phyloP scores from a whole-genome alignment of 805 yeast genomes.

The Candida morakotiae region DNA sequence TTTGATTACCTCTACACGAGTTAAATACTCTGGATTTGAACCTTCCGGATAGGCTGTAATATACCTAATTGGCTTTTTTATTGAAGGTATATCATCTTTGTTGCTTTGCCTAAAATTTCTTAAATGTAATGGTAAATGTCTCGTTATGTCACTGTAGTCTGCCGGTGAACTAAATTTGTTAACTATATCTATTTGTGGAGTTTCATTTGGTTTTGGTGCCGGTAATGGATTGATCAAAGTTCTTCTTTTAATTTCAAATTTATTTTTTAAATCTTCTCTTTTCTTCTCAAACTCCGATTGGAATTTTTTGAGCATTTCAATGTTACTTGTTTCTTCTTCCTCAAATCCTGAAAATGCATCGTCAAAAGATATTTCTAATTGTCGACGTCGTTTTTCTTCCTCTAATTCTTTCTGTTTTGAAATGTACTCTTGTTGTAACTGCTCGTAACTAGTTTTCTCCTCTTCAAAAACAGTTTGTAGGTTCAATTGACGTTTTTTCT shows the following conservation, averaged over 20 bases:
- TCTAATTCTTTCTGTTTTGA: slow-evolving; percentile 15
- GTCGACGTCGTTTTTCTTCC: slow-evolving; percentile 11
- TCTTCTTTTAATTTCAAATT: slow-evolving; percentile 11
- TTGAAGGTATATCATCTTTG: slow-evolving; percentile 12
- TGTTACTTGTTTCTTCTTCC: slow-evolving; percentile 1
- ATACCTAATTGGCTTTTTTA: slow-evolving; percentile 35
- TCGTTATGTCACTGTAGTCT: slow-evolving; percentile 27
- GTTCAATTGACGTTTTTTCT: slow-evolving; percentile 8
- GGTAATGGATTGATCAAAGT: slow-evolving; percentile 11
- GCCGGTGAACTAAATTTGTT: slow-evolving; percentile 32
- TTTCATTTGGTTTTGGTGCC: slow-evolving; percentile 16
- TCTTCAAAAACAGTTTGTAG: slow-evolving; percentile 6
- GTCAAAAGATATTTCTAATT: slow-evolving; percentile 9
- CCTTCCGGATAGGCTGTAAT: slow-evolving; percentile 26
- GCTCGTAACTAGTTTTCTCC: slow-evolving; percentile 8
- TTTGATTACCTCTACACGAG: slow-evolving; percentile 36
- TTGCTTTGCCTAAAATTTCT: slow-evolving; percentile 14
- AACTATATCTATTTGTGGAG: slow-evolving; percentile 18
- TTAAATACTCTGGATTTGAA: slow-evolving; percentile 29
- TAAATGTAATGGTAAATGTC: slow-evolving; percentile 30
- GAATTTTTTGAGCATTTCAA: slow-evolving; percentile 1
- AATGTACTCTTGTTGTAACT: slow-evolving; percentile 9
- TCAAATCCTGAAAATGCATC: slow-evolving; percentile 8
- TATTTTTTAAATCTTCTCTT: slow-evolving; percentile 10
- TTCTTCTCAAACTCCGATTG: slow-evolving; percentile 11